phyloP scores from a whole-genome alignment of 23 red algal genomes.

The Porphyridium purpureum region DNA sequence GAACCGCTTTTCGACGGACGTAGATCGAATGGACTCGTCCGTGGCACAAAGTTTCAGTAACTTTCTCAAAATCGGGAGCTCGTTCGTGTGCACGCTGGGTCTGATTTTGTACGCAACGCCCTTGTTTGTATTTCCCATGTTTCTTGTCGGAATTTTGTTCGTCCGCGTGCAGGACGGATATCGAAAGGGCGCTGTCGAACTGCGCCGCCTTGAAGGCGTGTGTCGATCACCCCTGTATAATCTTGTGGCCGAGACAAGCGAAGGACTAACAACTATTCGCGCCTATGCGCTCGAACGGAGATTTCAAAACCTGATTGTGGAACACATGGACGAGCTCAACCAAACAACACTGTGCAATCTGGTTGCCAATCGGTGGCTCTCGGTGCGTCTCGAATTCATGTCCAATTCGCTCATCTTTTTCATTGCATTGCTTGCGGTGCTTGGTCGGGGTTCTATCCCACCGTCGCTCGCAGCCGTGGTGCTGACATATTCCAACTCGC shows the following conservation, averaged over 20 bases:
- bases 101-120: slow-evolving; percentile 1
- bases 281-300: slow-evolving; percentile 40
- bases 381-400: slow-evolving; percentile 41
- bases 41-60: neutral
- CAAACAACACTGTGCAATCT: slow-evolving; percentile 22
- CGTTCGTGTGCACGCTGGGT: slow-evolving; percentile 4
- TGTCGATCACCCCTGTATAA: slow-evolving; percentile 55
- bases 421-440: slow-evolving; percentile 38
- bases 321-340: slow-evolving; percentile 32
- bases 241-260: slow-evolving; percentile 66
- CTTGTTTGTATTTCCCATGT: neutral
- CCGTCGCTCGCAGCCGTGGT: neutral
- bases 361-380: slow-evolving; percentile 55
- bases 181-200: slow-evolving; percentile 55
- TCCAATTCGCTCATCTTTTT: slow-evolving; percentile 49
- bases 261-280: slow-evolving; percentile 72
- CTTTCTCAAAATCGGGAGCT: slow-evolving; percentile 2
- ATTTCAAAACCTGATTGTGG: slow-evolving; percentile 16
- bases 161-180: slow-evolving; percentile 63
- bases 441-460: neutral
- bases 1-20: slow-evolving; percentile 69
- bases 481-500: slow-evolving; percentile 3
- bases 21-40: slow-evolving; percentile 41
- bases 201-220: slow-evolving; percentile 61
- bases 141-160: slow-evolving; percentile 22